These are phyloP conservation scores for Bocquillonia castaneifolia DNA, from an alignment of 441 rosid genomes.

Conservation along the genomic window DNA sequence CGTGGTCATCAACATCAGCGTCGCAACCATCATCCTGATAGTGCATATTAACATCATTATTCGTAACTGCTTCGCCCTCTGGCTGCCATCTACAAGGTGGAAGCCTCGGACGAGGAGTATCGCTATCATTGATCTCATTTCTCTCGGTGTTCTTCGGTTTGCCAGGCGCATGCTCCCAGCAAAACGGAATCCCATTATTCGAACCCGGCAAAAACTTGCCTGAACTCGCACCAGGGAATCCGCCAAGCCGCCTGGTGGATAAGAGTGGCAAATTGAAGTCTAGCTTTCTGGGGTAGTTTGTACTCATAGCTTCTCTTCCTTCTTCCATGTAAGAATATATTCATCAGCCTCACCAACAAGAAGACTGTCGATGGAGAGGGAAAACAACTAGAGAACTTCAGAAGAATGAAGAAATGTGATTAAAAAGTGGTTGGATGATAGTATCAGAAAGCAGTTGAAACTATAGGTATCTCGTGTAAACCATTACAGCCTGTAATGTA, in stretches of 20 bases:
- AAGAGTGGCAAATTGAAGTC: constrained; percentile 68
- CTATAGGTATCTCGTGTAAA: constrained; percentile 51
- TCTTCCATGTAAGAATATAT: constrained; percentile 19
- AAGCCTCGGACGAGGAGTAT: constrained; percentile 61
- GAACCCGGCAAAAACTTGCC: constrained; percentile 27
- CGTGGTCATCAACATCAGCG: constrained; percentile 30
- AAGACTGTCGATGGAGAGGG: neutral
- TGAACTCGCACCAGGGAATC: constrained; percentile 19
- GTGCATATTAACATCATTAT: neutral
- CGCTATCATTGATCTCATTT: constrained; percentile 19
- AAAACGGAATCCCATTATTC: constrained; percentile 55
- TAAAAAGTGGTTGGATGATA: constrained; percentile 29
- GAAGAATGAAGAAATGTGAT: constrained; percentile 20
- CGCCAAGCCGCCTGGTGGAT: constrained; percentile 50
- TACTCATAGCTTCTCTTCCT: constrained; percentile 30
- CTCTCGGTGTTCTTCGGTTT: constrained; percentile 45
- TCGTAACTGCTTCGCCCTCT: neutral
- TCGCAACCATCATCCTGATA: constrained; percentile 27
- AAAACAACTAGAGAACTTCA: neutral
- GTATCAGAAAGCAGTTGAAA: constrained; percentile 31
- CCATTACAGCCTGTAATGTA: constrained; percentile 29
- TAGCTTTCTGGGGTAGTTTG: constrained; percentile 42
- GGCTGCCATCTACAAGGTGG: constrained; percentile 61
- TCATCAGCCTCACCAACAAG: neutral
- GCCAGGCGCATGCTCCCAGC: constrained; percentile 88